Conservation (phyloP, 2,329 filamentous ascomycete species). For the Ophiostoma piceae region DNA sequence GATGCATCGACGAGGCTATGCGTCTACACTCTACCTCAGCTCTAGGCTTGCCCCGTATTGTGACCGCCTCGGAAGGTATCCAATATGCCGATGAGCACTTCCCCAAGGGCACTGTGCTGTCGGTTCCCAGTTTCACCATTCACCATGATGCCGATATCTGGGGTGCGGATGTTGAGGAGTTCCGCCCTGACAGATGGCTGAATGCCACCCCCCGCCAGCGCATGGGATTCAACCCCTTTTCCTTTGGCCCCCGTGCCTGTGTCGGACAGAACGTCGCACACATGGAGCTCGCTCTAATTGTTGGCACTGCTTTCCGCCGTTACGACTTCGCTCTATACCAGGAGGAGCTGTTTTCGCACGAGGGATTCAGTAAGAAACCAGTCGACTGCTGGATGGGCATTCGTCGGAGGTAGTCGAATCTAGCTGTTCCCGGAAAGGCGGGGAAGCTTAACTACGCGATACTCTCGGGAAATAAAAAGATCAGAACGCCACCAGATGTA, state of each 20-base stretch:
- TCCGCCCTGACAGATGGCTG: constrained; percentile 31
- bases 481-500: background rate
- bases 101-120: constrained; percentile 25
- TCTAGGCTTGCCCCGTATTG: constrained; percentile 25
- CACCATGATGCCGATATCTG: constrained; percentile 28
- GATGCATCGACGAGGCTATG: constrained; percentile 26
- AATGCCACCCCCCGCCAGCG: constrained; percentile 23
- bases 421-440: background rate
- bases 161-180: constrained; percentile 30
- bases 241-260: constrained; percentile 25
- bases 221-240: constrained; percentile 26
- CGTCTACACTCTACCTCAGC: constrained; percentile 25
- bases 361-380: constrained; percentile 26
- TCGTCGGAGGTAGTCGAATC: constrained; percentile 7
- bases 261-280: constrained; percentile 26
- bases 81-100: constrained; percentile 19
- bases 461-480: background rate
- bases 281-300: constrained; percentile 26
- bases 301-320: constrained; percentile 25
- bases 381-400: constrained; percentile 24
- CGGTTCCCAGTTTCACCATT: constrained; percentile 24
- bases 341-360: constrained; percentile 19
- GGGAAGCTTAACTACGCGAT: background rate
- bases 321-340: constrained; percentile 25
- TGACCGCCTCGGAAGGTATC: constrained; percentile 23